Base-by-base conservation (phyloP, 176 grass and related monocot species). In the Carex kokanica region DNA sequence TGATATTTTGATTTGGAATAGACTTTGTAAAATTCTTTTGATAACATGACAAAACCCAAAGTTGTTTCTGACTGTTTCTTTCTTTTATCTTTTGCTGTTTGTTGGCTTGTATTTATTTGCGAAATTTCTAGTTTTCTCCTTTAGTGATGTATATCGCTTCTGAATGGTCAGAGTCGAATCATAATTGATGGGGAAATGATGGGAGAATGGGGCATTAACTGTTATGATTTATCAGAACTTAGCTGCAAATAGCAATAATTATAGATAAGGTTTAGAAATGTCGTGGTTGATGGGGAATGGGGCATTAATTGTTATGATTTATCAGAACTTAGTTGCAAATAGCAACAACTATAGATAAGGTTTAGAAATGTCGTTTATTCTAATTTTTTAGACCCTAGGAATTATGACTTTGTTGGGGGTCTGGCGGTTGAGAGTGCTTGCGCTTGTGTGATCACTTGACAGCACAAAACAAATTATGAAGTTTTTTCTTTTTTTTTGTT, bases 1-100 rank as follows among this genome's bases (percentile, higher is more conserved):
- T 86, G 40, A 85, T 82, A 63, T 86, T 43, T 78, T 87, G 11
- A 16, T 86, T 43, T 11, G 24, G 73, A 56, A 29, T 34, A 32
- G 12, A 16, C 13, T 17, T 78, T 78, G 25, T 56, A 17, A 55
- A 56, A 25, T 23, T 78, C 47, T 56, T 53, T 78, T 18, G 36
- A n/a, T 71, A 41, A n/a, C 49, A 77, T 77, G 11, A 60, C 11
- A 52, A 72, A 47, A 72, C 6, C 6, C 5, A 17, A 45, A 25
- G 20, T 25, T 53, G 3, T 74, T 74, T 21, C 20, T 15, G 2
- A 52, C 45, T 74, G 45, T 74, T 53, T 74, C n/a, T 27, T 74
- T n/a, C 56, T 59, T 74, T 20, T 51, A 14, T 51, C 3, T 74
- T 52, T 74, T 74, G n/a, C 27, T 16, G 24, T 21, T 71, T 11